A percentile compares a stretch with the other conserved stretches of the same genome.
Conservation (phyloP, 371 early-diverging fungal genomes). For the Haplosporangium sp. region DNA sequence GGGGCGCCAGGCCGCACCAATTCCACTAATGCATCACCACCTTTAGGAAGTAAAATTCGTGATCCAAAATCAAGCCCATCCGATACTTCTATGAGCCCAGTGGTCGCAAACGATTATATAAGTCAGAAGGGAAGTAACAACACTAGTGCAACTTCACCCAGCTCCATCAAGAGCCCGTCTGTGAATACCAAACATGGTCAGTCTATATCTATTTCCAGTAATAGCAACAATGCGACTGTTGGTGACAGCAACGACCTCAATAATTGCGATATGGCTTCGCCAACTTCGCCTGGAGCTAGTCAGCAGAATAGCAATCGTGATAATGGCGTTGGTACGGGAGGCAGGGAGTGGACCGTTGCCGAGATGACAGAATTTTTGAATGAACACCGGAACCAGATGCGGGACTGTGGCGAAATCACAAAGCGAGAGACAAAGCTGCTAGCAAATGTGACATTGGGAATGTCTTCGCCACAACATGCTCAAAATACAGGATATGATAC, state of each 20-base stretch:
- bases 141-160: not conserved
- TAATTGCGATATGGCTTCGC: slow-evolving; percentile 25
- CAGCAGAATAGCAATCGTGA: not conserved
- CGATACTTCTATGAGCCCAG: slow-evolving; percentile 8
- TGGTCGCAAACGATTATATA: slow-evolving; percentile 16
- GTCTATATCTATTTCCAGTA: slow-evolving; percentile 1
- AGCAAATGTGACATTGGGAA: slow-evolving; percentile 71
- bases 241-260: slow-evolving; percentile 12
- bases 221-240: slow-evolving; percentile 9
- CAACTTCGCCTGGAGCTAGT: slow-evolving; percentile 45
- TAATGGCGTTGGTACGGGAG: not conserved
- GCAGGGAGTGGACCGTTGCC: slow-evolving; percentile 4
- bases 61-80: slow-evolving; percentile 17
- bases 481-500: slow-evolving; percentile 41
- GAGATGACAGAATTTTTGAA: slow-evolving; percentile 79
- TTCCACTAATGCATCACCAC: slow-evolving; percentile 24
- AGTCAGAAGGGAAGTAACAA: slow-evolving; percentile 18
- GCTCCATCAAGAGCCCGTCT: slow-evolving; percentile 16
- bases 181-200: slow-evolving; percentile 34
- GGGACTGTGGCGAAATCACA: slow-evolving; percentile 79
- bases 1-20: slow-evolving; percentile 22
- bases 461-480: slow-evolving; percentile 53
- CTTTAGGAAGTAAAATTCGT: slow-evolving; percentile 16
- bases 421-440: slow-evolving; percentile 84
- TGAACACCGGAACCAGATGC: slow-evolving; percentile 82